A percentile compares a stretch with the other conserved stretches of the same genome.
These are phyloP conservation scores for Olyra latifolia DNA, from an alignment of 176 grass and related monocot species.

Conservation along the genomic window DNA sequence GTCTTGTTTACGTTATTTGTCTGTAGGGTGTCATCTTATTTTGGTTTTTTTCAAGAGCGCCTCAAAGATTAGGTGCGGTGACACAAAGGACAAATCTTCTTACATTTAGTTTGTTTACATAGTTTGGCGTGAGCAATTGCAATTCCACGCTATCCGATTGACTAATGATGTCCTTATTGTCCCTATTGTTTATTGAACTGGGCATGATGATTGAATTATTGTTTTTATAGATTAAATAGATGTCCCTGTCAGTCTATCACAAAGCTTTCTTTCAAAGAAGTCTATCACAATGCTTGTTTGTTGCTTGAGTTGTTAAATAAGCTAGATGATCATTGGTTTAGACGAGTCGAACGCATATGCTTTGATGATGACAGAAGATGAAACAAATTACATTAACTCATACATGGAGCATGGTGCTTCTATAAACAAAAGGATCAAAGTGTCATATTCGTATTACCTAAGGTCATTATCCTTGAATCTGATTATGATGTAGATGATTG, in stretches of 20 bases:
- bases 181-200: neutral
- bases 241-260: neutral
- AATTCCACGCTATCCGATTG: constrained; percentile 6
- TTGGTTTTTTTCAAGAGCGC: neutral
- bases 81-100: neutral
- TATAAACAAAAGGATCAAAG: neutral
- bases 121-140: neutral
- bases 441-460: too few relatives aligned
- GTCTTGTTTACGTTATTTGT: neutral
- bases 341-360: neutral
- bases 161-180: neutral
- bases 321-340: neutral
- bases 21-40: neutral
- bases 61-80: neutral
- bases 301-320: constrained; percentile 3
- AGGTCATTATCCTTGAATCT: too few relatives aligned
- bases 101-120: neutral
- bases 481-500: too few relatives aligned
- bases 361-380: neutral
- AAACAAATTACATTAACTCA: neutral
- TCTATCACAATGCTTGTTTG: neutral
- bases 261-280: neutral
- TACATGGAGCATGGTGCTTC: neutral
- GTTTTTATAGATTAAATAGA: neutral
- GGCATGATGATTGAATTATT: neutral